Percentiles rank a stretch among this genome's conserved stretches.
These are phyloP conservation scores for Leptographium flavum DNA, from an alignment of 2,329 filamentous ascomycete species.

Conservation along the genomic window DNA sequence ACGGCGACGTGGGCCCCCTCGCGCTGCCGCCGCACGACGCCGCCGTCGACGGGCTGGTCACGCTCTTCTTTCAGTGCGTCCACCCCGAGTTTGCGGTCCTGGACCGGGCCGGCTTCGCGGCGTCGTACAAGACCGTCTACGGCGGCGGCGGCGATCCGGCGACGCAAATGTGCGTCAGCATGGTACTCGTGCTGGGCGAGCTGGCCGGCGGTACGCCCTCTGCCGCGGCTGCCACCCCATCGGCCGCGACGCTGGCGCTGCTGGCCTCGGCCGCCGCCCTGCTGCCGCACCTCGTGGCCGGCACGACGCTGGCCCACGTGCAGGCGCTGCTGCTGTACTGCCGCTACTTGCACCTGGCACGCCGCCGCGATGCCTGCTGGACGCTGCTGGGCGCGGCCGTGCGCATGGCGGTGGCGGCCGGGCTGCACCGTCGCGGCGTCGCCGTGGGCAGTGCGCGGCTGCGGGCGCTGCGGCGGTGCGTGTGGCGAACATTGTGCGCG, in stretches of 20 bases:
- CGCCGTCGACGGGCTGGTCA: conserved; percentile 9
- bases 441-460: conserved; percentile 16
- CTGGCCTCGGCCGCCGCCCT: conserved; percentile 8
- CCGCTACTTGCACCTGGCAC: conserved; percentile 10
- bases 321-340: conserved; percentile 13
- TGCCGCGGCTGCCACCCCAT: too few species aligned
- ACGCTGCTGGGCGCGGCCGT: conserved; percentile 11
- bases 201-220: conserved; percentile 2
- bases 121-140: conserved; percentile 10
- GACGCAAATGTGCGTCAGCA: conserved; percentile 11
- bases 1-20: too few species aligned
- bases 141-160: conserved; percentile 7
- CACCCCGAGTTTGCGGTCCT: conserved; percentile 12
- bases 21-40: conserved; percentile 10
- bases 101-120: conserved; percentile 10
- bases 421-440: conserved; percentile 9
- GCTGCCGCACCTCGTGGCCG: conserved; percentile 8
- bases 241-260: conserved; percentile 5
- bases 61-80: conserved; percentile 9
- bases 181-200: conserved; percentile 12
- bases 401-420: conserved; percentile 10
- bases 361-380: conserved; percentile 11
- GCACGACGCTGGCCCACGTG: conserved; percentile 9
- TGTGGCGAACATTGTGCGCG: conserved; percentile 20
- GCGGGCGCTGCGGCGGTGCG: conserved; percentile 15